Percentiles rank a stretch among this genome's conserved stretches.
These are phyloP conservation scores for Podaxis sp. DNA, from an alignment of 768 basidiomycete genomes.

Conservation along the genomic window DNA sequence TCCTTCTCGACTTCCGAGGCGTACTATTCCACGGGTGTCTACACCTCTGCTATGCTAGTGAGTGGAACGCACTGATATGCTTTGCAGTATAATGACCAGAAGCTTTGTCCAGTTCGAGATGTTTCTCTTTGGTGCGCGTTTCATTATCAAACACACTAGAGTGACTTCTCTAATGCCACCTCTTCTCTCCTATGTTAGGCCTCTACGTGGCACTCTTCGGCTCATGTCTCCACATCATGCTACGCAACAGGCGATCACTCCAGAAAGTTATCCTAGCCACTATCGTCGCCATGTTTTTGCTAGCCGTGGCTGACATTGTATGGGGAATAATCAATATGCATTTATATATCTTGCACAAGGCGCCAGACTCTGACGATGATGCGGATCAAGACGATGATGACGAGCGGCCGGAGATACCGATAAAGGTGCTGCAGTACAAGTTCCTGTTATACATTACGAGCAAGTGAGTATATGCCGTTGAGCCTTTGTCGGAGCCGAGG, in stretches of 20 bases:
- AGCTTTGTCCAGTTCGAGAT: conserved; percentile 5
- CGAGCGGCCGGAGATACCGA: conserved; percentile 21
- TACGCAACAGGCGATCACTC: conserved; percentile 24
- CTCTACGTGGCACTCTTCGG: conserved; percentile 15
- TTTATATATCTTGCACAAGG: conserved; percentile 25
- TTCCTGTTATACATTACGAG: conserved; percentile 31
- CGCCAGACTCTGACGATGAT: conserved; percentile 5
- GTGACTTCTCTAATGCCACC: not conserved
- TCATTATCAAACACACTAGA: not conserved
- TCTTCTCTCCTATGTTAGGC: not conserved
- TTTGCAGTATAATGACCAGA: not conserved
- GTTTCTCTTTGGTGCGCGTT: conserved; percentile 12
- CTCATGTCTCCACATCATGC: conserved; percentile 17
- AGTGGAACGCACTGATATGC: not conserved
- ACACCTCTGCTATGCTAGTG: conserved; percentile 12
- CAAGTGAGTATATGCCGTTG: conserved; percentile 25
- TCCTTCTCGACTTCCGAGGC: conserved; percentile 10
- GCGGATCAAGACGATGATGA: conserved; percentile 1
- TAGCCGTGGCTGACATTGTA: conserved; percentile 30
- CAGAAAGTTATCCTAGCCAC: conserved; percentile 27
- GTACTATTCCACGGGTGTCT: conserved; percentile 9
- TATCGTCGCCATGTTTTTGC: conserved; percentile 27
- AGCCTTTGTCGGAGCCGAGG: not conserved
- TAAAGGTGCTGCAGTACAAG: conserved; percentile 27
- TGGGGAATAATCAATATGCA: conserved; percentile 29